Percentiles rank a stretch among this genome's conserved stretches.
These are phyloP conservation scores for Floccularia luteovirens DNA, from an alignment of 768 basidiomycete genomes.

Conservation along the genomic window DNA sequence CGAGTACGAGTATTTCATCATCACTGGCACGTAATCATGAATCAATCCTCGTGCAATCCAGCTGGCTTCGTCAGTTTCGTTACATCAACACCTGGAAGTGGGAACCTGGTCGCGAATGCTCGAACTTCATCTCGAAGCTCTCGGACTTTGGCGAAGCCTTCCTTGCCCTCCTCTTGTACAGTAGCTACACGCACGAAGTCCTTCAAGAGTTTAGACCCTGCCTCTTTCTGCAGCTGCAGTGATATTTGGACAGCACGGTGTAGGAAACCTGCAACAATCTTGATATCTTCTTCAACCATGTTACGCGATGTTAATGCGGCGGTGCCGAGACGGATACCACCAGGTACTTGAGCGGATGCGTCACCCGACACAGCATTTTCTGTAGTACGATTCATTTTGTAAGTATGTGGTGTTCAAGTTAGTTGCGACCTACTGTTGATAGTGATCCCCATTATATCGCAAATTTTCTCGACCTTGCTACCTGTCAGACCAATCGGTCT, in stretches of 20 bases:
- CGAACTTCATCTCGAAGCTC: conserved; percentile 76
- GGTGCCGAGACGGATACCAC: conserved; percentile 95
- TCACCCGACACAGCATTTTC: conserved; percentile 98
- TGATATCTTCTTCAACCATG: conserved; percentile 85
- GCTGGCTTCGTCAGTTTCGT: conserved; percentile 44
- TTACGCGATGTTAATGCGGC: conserved; percentile 91
- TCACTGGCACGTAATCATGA: no score
- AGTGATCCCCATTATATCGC: conserved; percentile 93
- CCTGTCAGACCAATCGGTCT: conserved; percentile 95
- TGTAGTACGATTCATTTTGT: conserved; percentile 15
- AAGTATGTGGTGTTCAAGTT: conserved; percentile 1
- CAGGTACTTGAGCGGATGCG: conserved; percentile 90
- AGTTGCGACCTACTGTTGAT: conserved; percentile 78
- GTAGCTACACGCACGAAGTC: conserved; percentile 88
- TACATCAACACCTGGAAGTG: conserved; percentile 79
- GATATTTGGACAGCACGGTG: conserved; percentile 94
- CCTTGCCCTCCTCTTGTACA: conserved; percentile 56
- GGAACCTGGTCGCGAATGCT: conserved; percentile 81
- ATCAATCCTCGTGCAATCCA: conserved; percentile 52
- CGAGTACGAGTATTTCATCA: no score
- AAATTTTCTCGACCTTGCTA: conserved; percentile 97
- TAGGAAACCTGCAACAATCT: conserved; percentile 81
- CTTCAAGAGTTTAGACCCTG: conserved; percentile 90
- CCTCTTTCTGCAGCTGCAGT: conserved; percentile 86
- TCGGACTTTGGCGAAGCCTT: conserved; percentile 63